Base-by-base conservation (phyloP, 176 grass and related monocot species). In the Saccharum spontaneum region DNA sequence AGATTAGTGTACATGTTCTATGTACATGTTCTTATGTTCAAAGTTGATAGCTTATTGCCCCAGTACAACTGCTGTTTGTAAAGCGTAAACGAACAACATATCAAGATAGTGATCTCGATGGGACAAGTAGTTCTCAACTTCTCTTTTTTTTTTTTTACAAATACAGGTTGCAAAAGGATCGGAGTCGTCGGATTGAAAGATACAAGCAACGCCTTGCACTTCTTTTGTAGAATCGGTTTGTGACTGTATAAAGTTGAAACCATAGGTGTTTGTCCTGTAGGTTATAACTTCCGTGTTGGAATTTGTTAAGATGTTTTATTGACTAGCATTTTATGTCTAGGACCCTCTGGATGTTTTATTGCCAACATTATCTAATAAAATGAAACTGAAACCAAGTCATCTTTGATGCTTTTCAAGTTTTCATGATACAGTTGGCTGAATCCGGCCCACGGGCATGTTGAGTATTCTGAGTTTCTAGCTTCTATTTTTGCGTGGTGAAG, bases 121-220 rank as follows among this genome's bases (percentile, higher is more conserved):
- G 18, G 13, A 64, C 3, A 63, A 36, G 54, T 15, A 71, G 33
- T 50, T 80, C 39, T 39, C 22, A 23, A 59, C 8, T 59, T 59
- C 74, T 74, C 45, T 38, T 72, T 77, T 68, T 1, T 22, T 68
- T 62, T 62, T 59, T n/a, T 26, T 31, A 44, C 68, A 55, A 63
- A 86, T 73, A 22, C 82, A 95, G 93, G 66, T 89, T 95, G 77
- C 66, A 82, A 49, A 95, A 84, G 81, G 80, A 92, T 37, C 72
- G 93, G 49, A 88, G 84, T 55, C 80, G 73, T 14, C 86, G 90
- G 86, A 95, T 95, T n/a, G 90, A 95, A 86, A 80, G 93, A 83
- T 95, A 90, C 83, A 95, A 92, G 75, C 90, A 95, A 71, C 88
- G 93, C 34, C 88, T 95, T n/a, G 86, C 90, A 15, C 88, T 95